Evolutionary conservation across 2,329 filamentous ascomycete genomes (phyloP), one percentile per base, ranked within the genome.

Genomic region (Ophiocordyceps camponoti-leonardi): DNA sequence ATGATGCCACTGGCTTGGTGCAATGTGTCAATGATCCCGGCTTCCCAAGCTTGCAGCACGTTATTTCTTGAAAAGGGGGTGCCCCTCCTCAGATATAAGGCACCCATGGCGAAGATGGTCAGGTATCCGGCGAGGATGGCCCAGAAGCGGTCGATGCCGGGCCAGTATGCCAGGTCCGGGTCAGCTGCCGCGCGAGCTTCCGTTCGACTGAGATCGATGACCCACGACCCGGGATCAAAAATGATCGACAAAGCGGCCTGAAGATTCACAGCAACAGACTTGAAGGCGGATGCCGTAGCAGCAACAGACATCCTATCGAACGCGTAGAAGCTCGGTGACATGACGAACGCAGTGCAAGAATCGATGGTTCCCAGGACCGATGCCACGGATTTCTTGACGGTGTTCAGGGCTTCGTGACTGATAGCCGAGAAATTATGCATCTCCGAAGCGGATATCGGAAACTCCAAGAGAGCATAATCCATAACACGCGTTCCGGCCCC

Each of bases 1-100:
- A 95, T 79, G 11, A 98, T 90, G 14, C 93, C 92, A 40, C 92
- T 93, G 43, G 92, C 92, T 69, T 98, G 93, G 50, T 87, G 81
- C 20, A 98, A 71, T 1, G 81, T 73, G 50, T 96, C 90, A 22
- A 90, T 81, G 40, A 95, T 62, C 8, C 80, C 74, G 22, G 81
- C 83, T 60, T 96, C 88, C 71, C 73, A 76, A 30, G 77, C 74
- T 48, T 76, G 73, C 44, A 73, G 68, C 1, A 72, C 62, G 46
- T 68, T 68, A 4, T 68, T 64, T 1, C 66, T 65, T 2, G 81
- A 79, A 50, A 94, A 74, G 0, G 84, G 77, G 6, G 74, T 74
- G 23, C 82, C 81, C 47, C 82, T 72, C 47, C 78, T 80, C 28
- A 96, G 71, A 59, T 96, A 98, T 2, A 90, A 65, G 22, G 83